These are phyloP conservation scores for Nothophoma quercina DNA, from an alignment of 2,329 filamentous ascomycete species.

Conservation along the genomic window DNA sequence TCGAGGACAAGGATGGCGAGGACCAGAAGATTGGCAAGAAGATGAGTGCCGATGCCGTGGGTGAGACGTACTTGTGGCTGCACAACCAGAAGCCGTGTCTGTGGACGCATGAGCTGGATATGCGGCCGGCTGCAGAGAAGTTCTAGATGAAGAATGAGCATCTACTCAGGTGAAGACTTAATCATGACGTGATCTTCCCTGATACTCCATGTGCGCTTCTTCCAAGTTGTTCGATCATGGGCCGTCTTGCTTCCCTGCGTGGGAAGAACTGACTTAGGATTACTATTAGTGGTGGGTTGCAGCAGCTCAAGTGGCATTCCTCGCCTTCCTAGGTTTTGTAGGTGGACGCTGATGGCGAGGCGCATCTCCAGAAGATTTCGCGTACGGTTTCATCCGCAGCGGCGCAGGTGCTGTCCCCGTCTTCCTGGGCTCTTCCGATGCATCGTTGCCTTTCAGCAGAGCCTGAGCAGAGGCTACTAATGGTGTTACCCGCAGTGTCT, in stretches of 20 bases:
- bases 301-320: neutral
- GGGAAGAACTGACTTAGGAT: no score
- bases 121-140: slow-evolving; percentile 60
- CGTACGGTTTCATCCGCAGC: slow-evolving; percentile 4
- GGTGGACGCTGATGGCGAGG: neutral
- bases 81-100: slow-evolving; percentile 58
- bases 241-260: no score
- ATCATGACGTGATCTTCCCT: no score
- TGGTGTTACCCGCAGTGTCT: neutral
- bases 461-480: neutral
- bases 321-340: neutral
- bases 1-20: slow-evolving; percentile 60
- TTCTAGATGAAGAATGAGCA: slow-evolving; percentile 48
- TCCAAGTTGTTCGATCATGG: no score
- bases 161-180: no score
- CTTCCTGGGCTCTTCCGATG: neutral
- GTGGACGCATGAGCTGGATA: slow-evolving; percentile 62
- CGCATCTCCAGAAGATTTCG: neutral
- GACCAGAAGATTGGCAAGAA: slow-evolving; percentile 60
- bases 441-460: neutral
- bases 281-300: no score
- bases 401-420: neutral
- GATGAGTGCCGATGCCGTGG: slow-evolving; percentile 66
- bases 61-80: slow-evolving; percentile 63
- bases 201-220: neutral